Conservation (phyloP, 2,329 filamentous ascomycete genomes). For the Phaeosphaeria sp. region DNA sequence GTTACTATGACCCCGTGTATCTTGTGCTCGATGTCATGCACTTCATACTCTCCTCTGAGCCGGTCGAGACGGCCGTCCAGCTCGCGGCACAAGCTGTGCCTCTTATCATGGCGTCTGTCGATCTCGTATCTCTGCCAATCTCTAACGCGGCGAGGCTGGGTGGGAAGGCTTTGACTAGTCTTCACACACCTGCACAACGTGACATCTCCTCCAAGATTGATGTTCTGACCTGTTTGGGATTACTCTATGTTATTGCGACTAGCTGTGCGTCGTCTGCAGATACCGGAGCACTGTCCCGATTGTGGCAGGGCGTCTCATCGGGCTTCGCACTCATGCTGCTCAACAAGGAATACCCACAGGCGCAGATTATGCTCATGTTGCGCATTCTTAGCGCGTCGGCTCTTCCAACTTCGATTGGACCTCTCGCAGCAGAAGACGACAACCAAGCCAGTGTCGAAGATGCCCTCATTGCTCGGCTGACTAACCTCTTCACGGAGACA, state of each 20-base stretch:
- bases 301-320: constrained; percentile 73
- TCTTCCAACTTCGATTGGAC: constrained; percentile 69
- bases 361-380: constrained; percentile 70
- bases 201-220: constrained; percentile 66
- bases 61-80: constrained; percentile 63
- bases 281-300: constrained; percentile 53
- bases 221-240: constrained; percentile 66
- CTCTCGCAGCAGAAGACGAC: constrained; percentile 61
- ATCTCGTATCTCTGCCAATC: constrained; percentile 62
- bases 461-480: constrained; percentile 67
- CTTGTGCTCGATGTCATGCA: constrained; percentile 70
- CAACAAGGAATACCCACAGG: constrained; percentile 68
- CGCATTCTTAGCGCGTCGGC: constrained; percentile 72
- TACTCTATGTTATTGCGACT: constrained; percentile 70
- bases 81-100: constrained; percentile 64
- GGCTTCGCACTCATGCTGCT: constrained; percentile 73
- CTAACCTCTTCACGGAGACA: constrained; percentile 66
- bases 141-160: constrained; percentile 44
- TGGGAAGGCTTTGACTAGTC: constrained; percentile 30
- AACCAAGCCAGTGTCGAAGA: constrained; percentile 49
- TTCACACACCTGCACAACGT: constrained; percentile 48
- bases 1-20: constrained; percentile 67
- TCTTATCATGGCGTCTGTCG: constrained; percentile 54
- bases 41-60: constrained; percentile 69
- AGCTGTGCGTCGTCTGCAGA: constrained; percentile 58